phyloP scores from a whole-genome alignment of 768 basidiomycete species.

The Mycena vitilis region DNA sequence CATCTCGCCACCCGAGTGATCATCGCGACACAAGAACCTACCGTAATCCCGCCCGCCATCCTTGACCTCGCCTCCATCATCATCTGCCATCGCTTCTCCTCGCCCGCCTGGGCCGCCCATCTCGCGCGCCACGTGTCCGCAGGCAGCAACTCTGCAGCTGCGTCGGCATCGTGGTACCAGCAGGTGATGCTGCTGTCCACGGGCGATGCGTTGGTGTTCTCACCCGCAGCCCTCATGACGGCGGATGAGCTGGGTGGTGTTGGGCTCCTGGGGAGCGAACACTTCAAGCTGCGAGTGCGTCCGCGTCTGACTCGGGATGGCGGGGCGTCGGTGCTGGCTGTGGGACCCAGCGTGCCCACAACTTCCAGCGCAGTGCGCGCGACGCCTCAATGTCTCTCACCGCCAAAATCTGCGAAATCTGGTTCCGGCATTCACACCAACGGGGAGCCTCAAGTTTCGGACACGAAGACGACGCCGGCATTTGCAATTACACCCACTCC shows the following conservation, averaged over 20 bases:
- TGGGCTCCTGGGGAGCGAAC: constrained; percentile 9
- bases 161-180: constrained; percentile 20
- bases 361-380: not conserved
- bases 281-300: constrained; percentile 6
- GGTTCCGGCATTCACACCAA: too few relatives aligned
- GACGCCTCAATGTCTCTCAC: not conserved
- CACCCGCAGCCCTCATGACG: constrained; percentile 23
- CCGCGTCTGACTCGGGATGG: constrained; percentile 15
- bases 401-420: constrained; percentile 7
- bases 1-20: constrained; percentile 49
- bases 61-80: constrained; percentile 61
- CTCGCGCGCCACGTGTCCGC: constrained; percentile 56
- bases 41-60: constrained; percentile 62
- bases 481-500: too few relatives aligned
- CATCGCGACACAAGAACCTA: not conserved
- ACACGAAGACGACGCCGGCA: too few relatives aligned
- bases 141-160: constrained; percentile 46
- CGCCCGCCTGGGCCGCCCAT: constrained; percentile 66
- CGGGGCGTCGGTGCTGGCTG: constrained; percentile 5
- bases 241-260: constrained; percentile 18
- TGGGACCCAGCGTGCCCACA: constrained; percentile 1
- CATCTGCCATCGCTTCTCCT: constrained; percentile 66
- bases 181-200: constrained; percentile 35
- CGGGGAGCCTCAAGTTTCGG: too few relatives aligned
- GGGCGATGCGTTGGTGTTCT: constrained; percentile 33